Evolutionary conservation across 164 flowering plant genomes (phyloP), one percentile per base, ranked within the genome.

Genomic region (Aristolochia fimbriata): DNA sequence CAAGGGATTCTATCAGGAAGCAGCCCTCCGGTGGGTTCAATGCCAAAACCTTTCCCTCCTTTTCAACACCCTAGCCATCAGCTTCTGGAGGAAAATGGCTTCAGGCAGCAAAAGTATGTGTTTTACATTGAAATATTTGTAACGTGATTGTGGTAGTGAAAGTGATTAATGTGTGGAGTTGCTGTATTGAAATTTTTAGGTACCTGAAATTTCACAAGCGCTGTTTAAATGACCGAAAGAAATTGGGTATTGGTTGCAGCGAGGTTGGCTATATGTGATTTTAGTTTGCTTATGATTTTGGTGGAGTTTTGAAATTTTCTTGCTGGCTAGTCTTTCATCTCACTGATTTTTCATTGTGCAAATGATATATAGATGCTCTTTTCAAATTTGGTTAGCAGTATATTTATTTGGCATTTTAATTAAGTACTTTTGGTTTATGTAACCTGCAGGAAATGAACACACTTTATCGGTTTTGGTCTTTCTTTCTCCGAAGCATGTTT

Each of bases 41-140:
- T 82, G 74, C 96, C 97, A 57, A 90, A 89, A 74, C 65, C 97
- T 61, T 82, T 93, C 68, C 97, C 94, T 53, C 83, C 90, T 41
- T 93, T 90, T 77, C 99, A 90, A 75, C 99, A 93, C 74, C 96
- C 99, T 57, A 93, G 99, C 72, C 99, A 93, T 75, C 89, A 83
- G 69, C 86, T 90, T 62, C 71, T 93, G 50, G 94, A 87, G 74
- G 96, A 88, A 75, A 93, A 89, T 74, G 97, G 97, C 64, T 93
- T 87, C 73, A 85, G 67, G 69, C 97, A 90, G 73, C 97, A 93
- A 62, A 83, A 78, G 99, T 93, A 81, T 82, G 86, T 60, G 23
- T 15, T 19, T n/a, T 49, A 27, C 22, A 55, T 55, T 6, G n/a
- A 55, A 27, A 20, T 22, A 22, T 55, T 4, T 55, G 43, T 37